Percentiles rank a stretch among this genome's conserved stretches.
These are phyloP conservation scores for Cunninghamia lanceolata DNA, from an alignment of 75 land plant species.

Conservation along the genomic window DNA sequence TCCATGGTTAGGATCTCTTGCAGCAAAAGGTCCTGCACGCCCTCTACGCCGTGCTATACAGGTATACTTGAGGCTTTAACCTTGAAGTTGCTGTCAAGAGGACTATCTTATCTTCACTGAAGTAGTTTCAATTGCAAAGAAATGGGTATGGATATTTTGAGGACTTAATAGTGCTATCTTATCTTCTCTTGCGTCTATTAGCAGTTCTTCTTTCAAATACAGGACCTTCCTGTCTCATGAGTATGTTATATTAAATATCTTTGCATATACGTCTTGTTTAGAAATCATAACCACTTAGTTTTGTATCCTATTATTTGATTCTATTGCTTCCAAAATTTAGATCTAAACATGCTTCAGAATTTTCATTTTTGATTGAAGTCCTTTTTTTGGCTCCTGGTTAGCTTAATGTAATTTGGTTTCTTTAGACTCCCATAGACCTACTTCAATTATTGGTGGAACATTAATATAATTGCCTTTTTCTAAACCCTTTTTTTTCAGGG, in stretches of 20 bases:
- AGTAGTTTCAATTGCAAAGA: background rate
- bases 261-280: background rate
- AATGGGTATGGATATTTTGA: background rate
- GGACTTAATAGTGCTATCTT: background rate
- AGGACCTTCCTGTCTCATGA: background rate
- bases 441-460: too few relatives aligned
- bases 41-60: slow-evolving; percentile 74
- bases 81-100: background rate
- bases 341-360: background rate
- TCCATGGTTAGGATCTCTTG: slow-evolving; percentile 72
- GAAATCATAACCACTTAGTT: background rate
- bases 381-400: background rate
- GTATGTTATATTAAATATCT: background rate
- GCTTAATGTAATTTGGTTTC: background rate
- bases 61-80: slow-evolving; percentile 24
- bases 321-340: background rate
- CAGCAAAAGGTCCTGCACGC: slow-evolving; percentile 75
- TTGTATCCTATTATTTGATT: background rate
- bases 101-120: background rate
- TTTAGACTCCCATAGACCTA: background rate
- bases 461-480: background rate
- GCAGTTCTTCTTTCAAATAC: background rate
- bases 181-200: background rate
- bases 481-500: slow-evolving; percentile 37
- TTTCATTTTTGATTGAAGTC: too few relatives aligned